These are phyloP conservation scores for Mrakia hoshinonis DNA, from an alignment of 768 basidiomycete species.

Conservation along the genomic window DNA sequence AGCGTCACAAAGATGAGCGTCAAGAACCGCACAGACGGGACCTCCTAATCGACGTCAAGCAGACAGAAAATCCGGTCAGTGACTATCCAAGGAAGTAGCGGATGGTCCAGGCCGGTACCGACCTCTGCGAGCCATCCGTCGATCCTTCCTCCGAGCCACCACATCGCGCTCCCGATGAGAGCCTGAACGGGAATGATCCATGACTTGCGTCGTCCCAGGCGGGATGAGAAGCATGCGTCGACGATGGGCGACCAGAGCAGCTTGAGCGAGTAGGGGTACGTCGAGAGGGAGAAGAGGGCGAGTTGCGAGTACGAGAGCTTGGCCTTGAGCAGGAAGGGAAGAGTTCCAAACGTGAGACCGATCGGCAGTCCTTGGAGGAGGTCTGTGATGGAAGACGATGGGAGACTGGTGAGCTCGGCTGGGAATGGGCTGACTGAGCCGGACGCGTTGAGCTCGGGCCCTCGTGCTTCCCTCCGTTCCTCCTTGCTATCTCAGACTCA, in stretches of 20 bases:
- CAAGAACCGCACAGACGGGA: conserved; percentile 64
- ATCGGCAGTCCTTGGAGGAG: conserved; percentile 79
- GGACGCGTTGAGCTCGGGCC: conserved; percentile 23
- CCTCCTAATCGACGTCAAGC: conserved; percentile 52
- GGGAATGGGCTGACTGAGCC: not conserved
- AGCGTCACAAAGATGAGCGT: conserved; percentile 79
- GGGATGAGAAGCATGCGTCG: conserved; percentile 74
- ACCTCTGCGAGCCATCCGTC: conserved; percentile 28
- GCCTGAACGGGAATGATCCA: conserved; percentile 99
- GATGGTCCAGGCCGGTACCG: no score
- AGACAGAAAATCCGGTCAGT: not conserved
- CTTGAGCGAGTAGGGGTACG: conserved; percentile 77
- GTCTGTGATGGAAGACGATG: conserved; percentile 36
- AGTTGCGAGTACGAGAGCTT: conserved; percentile 95
- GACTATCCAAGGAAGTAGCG: no score
- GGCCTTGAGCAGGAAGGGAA: conserved; percentile 91
- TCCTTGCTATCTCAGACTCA: conserved; percentile 45
- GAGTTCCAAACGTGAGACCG: conserved; percentile 81
- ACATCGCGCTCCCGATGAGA: conserved; percentile 65
- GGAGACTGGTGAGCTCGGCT: not conserved
- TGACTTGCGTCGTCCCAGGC: conserved; percentile 86
- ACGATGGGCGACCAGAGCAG: conserved; percentile 95
- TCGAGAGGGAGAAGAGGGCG: conserved; percentile 82
- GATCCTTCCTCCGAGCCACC: conserved; percentile 41
- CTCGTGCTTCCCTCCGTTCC: conserved; percentile 11